These are phyloP conservation scores for Candida taoyuanica DNA, from an alignment of 805 yeast genomes.

Conservation along the genomic window DNA sequence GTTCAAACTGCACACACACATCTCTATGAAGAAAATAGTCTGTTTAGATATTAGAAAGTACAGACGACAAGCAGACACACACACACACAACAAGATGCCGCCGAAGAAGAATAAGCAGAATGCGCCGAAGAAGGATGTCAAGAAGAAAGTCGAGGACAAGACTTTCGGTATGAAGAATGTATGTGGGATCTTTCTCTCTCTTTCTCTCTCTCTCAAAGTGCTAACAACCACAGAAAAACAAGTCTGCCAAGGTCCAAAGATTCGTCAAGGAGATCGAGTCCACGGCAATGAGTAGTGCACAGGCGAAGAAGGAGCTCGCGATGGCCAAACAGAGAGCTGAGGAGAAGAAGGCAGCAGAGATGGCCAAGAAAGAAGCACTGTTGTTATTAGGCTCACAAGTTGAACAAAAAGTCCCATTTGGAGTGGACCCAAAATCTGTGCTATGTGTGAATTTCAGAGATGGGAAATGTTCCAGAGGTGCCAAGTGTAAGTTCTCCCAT, in stretches of 20 bases:
- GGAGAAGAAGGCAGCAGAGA: constrained; percentile 88
- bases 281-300: constrained; percentile 48
- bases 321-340: constrained; percentile 61
- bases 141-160: constrained; percentile 76
- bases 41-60: no score
- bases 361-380: constrained; percentile 83
- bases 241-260: constrained; percentile 84
- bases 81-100: constrained; percentile 50
- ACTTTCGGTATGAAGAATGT: constrained; percentile 90
- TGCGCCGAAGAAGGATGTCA: constrained; percentile 46
- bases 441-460: constrained; percentile 86
- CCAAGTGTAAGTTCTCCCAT: constrained; percentile 88
- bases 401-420: constrained; percentile 88
- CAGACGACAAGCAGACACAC: not conserved
- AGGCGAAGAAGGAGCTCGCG: constrained; percentile 70
- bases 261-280: constrained; percentile 62
- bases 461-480: constrained; percentile 78
- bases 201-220: no score
- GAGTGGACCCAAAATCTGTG: constrained; percentile 94
- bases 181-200: constrained; percentile 2
- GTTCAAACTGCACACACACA: no score
- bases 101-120: constrained; percentile 67
- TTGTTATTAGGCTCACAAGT: constrained; percentile 63
- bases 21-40: no score
- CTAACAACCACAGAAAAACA: constrained; percentile 79